phyloP scores from a whole-genome alignment of 371 early-diverging fungal species.

The Actinomortierella ambigua region DNA sequence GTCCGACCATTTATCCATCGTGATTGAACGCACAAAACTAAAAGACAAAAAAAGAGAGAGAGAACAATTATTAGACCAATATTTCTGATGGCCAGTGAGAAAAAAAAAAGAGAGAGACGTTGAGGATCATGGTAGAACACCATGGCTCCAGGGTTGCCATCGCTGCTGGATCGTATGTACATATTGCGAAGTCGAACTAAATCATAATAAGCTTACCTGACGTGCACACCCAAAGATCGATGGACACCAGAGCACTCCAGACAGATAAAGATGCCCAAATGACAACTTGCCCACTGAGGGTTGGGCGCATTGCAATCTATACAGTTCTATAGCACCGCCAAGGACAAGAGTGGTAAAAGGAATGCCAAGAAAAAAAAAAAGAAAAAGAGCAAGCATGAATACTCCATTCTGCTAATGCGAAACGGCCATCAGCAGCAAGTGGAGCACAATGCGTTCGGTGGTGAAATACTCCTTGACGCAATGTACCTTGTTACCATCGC shows the following conservation, averaged over 20 bases:
- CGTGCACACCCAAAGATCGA: conserved; percentile 93
- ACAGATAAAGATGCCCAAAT: conserved; percentile 97
- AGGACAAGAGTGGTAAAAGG: background rate
- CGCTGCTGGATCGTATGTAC: background rate
- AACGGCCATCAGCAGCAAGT: too few relatives aligned
- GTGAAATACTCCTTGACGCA: background rate
- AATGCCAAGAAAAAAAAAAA: conserved; percentile 1
- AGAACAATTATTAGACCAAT: background rate
- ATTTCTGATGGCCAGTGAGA: background rate
- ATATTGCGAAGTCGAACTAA: too few relatives aligned
- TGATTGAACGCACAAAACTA: conserved; percentile 96
- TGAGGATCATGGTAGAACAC: conserved; percentile 1
- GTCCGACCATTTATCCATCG: conserved; percentile 98
- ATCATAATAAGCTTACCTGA: conserved; percentile 57
- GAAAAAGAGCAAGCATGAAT: background rate
- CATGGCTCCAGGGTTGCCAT: background rate
- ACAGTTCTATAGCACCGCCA: conserved; percentile 54
- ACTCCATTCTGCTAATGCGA: background rate
- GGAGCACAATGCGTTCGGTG: background rate
- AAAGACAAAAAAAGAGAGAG: background rate
- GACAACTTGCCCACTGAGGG: conserved; percentile 95
- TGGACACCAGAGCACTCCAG: conserved; percentile 95
- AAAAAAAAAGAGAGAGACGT: background rate
- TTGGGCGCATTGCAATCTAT: conserved; percentile 86
- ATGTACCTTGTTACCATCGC: conserved; percentile 68